Percentiles rank a stretch among this genome's conserved stretches.
These are phyloP conservation scores for Arachis hypogaea DNA, from an alignment of 306 rosid species.

Conservation along the genomic window DNA sequence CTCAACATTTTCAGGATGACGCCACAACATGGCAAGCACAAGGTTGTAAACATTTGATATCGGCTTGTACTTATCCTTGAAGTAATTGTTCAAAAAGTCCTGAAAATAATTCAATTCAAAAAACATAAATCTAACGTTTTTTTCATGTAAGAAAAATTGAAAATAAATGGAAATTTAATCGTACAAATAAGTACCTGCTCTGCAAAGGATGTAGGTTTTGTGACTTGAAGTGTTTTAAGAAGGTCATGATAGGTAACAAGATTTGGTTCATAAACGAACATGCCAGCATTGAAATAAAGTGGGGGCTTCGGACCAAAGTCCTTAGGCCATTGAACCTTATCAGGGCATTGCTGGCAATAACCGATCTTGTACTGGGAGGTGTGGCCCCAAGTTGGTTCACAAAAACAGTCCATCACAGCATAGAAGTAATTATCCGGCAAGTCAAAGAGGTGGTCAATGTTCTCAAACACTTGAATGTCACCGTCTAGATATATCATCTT, in stretches of 20 bases:
- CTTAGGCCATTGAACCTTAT: constrained; percentile 61
- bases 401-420: constrained; percentile 87
- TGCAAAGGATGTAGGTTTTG: constrained; percentile 71
- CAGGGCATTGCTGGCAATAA: constrained; percentile 83
- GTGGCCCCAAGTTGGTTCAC: constrained; percentile 68
- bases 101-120: constrained; percentile 5
- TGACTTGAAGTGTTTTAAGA: constrained; percentile 43
- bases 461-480: constrained; percentile 73
- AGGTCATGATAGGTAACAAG: constrained; percentile 63
- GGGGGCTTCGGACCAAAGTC: constrained; percentile 72
- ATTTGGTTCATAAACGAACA: constrained; percentile 77
- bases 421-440: constrained; percentile 54
- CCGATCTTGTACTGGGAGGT: constrained; percentile 64
- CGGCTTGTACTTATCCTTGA: constrained; percentile 61
- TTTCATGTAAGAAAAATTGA: too few species aligned
- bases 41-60: constrained; percentile 66
- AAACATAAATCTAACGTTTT: background rate
- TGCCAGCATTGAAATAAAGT: constrained; percentile 85
- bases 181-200: constrained; percentile 58
- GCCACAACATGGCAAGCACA: constrained; percentile 87
- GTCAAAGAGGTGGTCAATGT: constrained; percentile 76
- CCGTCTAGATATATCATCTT: constrained; percentile 87
- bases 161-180: too few species aligned
- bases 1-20: constrained; percentile 73
- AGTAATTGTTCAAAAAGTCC: constrained; percentile 78